phyloP scores from a whole-genome alignment of 805 yeast genomes.

The Trichomonascus vanleenenianus region DNA sequence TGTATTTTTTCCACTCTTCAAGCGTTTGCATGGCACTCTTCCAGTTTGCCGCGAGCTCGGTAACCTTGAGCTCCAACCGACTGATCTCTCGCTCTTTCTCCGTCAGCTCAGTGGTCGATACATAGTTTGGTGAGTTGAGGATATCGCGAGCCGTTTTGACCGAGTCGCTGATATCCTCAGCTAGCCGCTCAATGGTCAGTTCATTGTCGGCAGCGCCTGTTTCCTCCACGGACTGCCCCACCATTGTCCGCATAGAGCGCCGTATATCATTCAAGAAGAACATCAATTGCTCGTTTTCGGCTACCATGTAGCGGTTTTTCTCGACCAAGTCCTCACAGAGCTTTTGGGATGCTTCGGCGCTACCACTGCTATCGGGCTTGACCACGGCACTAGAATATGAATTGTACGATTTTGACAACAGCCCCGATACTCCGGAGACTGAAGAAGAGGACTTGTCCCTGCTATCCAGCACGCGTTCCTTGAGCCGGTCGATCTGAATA shows the following conservation, averaged over 20 bases:
- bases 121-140: constrained; percentile 16
- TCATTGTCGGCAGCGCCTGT: neutral
- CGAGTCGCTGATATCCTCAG: constrained; percentile 8
- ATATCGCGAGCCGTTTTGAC: constrained; percentile 10
- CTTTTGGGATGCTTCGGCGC: neutral
- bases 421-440: constrained; percentile 11
- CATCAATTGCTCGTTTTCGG: constrained; percentile 15
- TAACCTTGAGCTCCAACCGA: constrained; percentile 13
- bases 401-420: constrained; percentile 11
- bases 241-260: neutral
- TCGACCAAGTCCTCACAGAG: neutral
- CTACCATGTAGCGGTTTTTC: constrained; percentile 6
- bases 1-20: constrained; percentile 22
- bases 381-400: constrained; percentile 6
- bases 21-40: constrained; percentile 20
- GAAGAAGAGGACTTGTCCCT: constrained; percentile 7
- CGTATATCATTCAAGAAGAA: constrained; percentile 6
- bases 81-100: constrained; percentile 15
- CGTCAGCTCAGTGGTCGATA: constrained; percentile 12
- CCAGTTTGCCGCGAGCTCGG: constrained; percentile 19
- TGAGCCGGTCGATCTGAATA: constrained; percentile 16
- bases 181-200: constrained; percentile 4
- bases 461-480: constrained; percentile 18
- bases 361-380: neutral
- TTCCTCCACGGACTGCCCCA: neutral